These are phyloP conservation scores for Leccinum angustisporum DNA, from an alignment of 1,284 basidiomycete genomes.

Conservation along the genomic window DNA sequence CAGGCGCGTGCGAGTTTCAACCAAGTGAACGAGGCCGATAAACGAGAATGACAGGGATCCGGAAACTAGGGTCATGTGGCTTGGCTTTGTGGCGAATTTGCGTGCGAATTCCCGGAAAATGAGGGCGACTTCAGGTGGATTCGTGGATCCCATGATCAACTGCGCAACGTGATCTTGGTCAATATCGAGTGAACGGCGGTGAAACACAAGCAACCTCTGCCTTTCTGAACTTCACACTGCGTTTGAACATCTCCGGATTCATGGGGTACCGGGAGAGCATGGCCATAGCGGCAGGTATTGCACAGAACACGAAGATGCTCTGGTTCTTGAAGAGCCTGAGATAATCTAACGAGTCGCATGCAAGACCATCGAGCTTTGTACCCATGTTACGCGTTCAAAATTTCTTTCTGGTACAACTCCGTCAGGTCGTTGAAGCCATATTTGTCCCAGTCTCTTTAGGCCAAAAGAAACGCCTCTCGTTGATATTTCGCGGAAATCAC, in stretches of 20 bases:
- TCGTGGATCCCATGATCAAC: neutral
- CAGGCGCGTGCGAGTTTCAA: too few relatives aligned
- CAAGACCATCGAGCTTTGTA: constrained; percentile 78
- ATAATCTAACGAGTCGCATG: constrained; percentile 81
- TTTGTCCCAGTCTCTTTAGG: constrained; percentile 85
- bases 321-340: constrained; percentile 87
- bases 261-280: too few relatives aligned
- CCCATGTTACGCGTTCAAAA: constrained; percentile 61
- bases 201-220: constrained; percentile 38
- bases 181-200: neutral
- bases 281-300: constrained; percentile 31
- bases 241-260: too few relatives aligned
- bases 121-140: neutral
- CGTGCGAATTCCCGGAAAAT: neutral
- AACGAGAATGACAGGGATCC: too few relatives aligned
- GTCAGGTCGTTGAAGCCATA: constrained; percentile 47
- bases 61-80: too few relatives aligned
- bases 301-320: constrained; percentile 85
- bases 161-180: neutral
- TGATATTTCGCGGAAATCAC: constrained; percentile 25
- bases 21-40: too few relatives aligned
- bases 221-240: too few relatives aligned
- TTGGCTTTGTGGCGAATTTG: too few relatives aligned
- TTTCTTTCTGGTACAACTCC: too few relatives aligned
- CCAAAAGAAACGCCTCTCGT: constrained; percentile 69